Base-by-base conservation (phyloP, 2,329 filamentous ascomycete species). In the Fusarium chlamydosporum region DNA sequence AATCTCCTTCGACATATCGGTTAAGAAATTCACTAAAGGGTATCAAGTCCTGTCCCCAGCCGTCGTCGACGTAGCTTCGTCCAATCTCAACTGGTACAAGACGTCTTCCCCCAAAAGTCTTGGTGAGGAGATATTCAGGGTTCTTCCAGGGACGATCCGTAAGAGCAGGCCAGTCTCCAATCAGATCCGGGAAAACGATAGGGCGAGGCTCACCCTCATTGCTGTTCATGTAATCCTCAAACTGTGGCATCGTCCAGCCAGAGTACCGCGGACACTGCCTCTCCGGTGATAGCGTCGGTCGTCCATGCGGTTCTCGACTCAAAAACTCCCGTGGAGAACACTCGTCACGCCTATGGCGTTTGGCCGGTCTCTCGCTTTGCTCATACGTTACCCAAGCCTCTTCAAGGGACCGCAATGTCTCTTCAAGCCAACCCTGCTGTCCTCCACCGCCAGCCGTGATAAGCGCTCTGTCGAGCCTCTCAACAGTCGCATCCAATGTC, bases 71-170 rank as follows among this genome's bases (percentile, higher is more conserved):
- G 75, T 98, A 99, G 75, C 91, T 96, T 46, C 92, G 84, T 1
- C 96, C 95, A 3, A 96, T 79, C 77, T 98, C 94, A 4, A 97
- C 86, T 0, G 95, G 95, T 0, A 98, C 92, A 0, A 97, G 85
- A 12, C 96, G 86, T 33, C 89, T 84, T 0, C 96, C 96, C 4
- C 83, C 86, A 35, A 97, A 88, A 0, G 94, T 97, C 56, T 83
- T 85, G 12, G 87, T 84, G 12, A 93, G 83, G 58, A 97, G 88
- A 77, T 97, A 97, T 0, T 82, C 81, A 0, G 90, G 89, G n/a
- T 84, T 87, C 10, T 81, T 84, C 96, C 96, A 99, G 1, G 88
- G 87, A 2, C 84, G 83, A 1, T 84, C 81, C 4, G 82, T 83
- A n/a, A 91, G 79, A 0, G 95, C 94, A 0, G 94, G 93, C 95